A percentile compares a stretch with the other conserved stretches of the same genome.
These are phyloP conservation scores for Epichloe typhina DNA, from an alignment of 2,329 filamentous ascomycete species.

Conservation along the genomic window DNA sequence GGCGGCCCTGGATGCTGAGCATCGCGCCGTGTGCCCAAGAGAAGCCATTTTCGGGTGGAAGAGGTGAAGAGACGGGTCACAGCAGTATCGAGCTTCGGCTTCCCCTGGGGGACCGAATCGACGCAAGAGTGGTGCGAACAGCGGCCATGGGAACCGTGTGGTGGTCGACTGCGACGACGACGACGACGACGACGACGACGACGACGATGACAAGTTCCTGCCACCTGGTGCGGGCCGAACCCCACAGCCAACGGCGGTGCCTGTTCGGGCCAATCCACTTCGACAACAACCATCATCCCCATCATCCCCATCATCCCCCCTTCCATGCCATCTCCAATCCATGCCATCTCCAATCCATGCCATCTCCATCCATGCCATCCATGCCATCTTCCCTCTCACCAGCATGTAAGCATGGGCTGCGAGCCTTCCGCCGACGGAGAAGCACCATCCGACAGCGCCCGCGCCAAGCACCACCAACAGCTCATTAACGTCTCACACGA, in stretches of 20 bases:
- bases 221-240: too few relatives aligned
- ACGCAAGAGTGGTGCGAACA: constrained; percentile 1
- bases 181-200: neutral
- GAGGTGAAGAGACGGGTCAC: constrained; percentile 3
- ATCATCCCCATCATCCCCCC: too few relatives aligned
- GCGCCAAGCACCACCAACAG: constrained; percentile 6
- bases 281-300: too few relatives aligned
- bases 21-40: constrained; percentile 9
- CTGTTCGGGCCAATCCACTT: too few relatives aligned
- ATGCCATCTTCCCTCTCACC: neutral
- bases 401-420: neutral
- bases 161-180: neutral
- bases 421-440: constrained; percentile 6
- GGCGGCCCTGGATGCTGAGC: constrained; percentile 10
- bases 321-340: too few relatives aligned
- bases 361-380: neutral
- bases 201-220: neutral
- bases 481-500: constrained; percentile 38
- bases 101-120: neutral
- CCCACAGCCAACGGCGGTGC: too few relatives aligned
- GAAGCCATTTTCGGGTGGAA: constrained; percentile 11
- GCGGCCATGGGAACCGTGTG: constrained; percentile 3
- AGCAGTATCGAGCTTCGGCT: constrained; percentile 6
- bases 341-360: neutral
- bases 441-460: neutral